Conservation (phyloP, 805 yeast species). For the Barnettozyma botsteinii region DNA sequence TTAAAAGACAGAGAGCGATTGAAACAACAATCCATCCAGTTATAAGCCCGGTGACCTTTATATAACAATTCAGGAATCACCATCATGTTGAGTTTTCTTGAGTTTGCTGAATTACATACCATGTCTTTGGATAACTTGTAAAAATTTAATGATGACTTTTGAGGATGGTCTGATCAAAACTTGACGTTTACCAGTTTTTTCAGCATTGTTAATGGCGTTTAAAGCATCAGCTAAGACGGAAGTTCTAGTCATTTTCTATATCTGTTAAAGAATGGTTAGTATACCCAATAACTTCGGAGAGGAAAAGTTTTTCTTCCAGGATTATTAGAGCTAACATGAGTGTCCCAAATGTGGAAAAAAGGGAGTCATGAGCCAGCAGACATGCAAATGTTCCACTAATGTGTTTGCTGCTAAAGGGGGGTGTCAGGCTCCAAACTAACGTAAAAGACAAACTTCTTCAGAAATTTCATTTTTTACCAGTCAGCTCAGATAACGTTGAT, state of each 20-base stretch:
- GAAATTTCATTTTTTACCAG: slow-evolving; percentile 13
- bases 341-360: slow-evolving; percentile 29
- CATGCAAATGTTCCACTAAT: not conserved
- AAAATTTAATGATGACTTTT: slow-evolving; percentile 94
- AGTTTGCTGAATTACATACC: slow-evolving; percentile 77
- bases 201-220: slow-evolving; percentile 97
- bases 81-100: too few species aligned
- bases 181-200: slow-evolving; percentile 98
- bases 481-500: slow-evolving; percentile 23
- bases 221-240: slow-evolving; percentile 98
- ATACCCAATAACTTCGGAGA: slow-evolving; percentile 1
- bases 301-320: not conserved
- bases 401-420: slow-evolving; percentile 23
- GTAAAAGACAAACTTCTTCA: slow-evolving; percentile 19
- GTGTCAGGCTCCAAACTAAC: slow-evolving; percentile 24
- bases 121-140: slow-evolving; percentile 95
- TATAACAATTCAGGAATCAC: too few species aligned
- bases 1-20: slow-evolving; percentile 97
- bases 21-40: slow-evolving; percentile 92
- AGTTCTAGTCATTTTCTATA: slow-evolving; percentile 80
- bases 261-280: slow-evolving; percentile 9
- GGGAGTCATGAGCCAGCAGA: slow-evolving; percentile 40
- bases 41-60: slow-evolving; percentile 74
- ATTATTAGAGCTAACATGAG: slow-evolving; percentile 33
- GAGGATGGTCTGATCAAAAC: slow-evolving; percentile 96